phyloP scores from a whole-genome alignment of 306 rosid genomes.

The Dryas octopetala region DNA sequence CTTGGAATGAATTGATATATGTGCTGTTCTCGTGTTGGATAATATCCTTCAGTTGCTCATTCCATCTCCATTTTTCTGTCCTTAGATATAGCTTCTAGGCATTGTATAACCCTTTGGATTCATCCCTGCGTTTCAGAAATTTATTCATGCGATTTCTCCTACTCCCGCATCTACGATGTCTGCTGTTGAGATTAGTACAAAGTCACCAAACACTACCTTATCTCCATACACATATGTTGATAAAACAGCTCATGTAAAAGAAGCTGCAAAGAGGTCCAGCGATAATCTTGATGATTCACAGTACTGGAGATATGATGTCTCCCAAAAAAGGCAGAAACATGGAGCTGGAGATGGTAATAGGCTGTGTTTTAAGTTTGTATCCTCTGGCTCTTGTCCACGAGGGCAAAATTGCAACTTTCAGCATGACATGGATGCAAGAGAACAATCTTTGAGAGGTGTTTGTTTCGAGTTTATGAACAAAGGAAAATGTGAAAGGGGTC shows the following conservation, averaged over 20 bases:
- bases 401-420: slow-evolving; percentile 81
- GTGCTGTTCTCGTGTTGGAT: neutral
- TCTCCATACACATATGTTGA: slow-evolving; percentile 64
- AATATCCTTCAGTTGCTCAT: neutral
- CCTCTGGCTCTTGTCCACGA: slow-evolving; percentile 85
- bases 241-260: slow-evolving; percentile 37
- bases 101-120: slow-evolving; percentile 25
- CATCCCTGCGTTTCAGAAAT: slow-evolving; percentile 63
- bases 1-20: neutral
- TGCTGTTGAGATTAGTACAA: slow-evolving; percentile 68
- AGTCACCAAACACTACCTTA: slow-evolving; percentile 63
- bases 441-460: slow-evolving; percentile 78
- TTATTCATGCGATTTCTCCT: slow-evolving; percentile 95
- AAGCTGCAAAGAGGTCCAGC: slow-evolving; percentile 58
- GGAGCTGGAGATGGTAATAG: slow-evolving; percentile 60
- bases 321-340: slow-evolving; percentile 74
- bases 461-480: slow-evolving; percentile 89
- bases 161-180: slow-evolving; percentile 86
- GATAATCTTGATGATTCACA: slow-evolving; percentile 66
- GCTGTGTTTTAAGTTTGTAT: slow-evolving; percentile 81
- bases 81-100: slow-evolving; percentile 25
- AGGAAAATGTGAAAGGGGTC: slow-evolving; percentile 90
- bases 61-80: neutral
- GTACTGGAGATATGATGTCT: slow-evolving; percentile 93
- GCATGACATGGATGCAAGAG: slow-evolving; percentile 78